Conservation (phyloP, 192 early-diverging fungal genomes). For the Umbelopsis sp. region DNA sequence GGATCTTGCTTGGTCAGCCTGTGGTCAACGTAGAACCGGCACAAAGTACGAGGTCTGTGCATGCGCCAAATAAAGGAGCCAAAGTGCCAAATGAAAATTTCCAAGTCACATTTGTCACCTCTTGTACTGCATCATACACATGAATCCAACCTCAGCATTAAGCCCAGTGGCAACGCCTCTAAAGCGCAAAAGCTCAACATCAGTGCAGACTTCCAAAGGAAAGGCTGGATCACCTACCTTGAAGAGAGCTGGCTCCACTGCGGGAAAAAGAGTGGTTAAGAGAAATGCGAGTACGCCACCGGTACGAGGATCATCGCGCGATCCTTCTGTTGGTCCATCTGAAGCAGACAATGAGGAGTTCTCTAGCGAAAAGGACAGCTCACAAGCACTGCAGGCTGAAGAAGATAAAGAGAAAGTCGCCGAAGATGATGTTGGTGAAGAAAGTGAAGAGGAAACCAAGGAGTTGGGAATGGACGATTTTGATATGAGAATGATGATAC, state of each 20-base stretch:
- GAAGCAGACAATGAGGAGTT: conserved; percentile 1
- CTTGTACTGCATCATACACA: background rate
- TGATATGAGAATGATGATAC: conserved; percentile 45
- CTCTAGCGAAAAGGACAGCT: background rate
- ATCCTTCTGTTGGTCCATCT: conserved; percentile 14
- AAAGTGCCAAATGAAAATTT: background rate
- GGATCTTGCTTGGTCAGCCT: too few relatives aligned
- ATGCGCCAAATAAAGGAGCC: background rate
- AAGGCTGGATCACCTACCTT: background rate
- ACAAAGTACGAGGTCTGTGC: background rate
- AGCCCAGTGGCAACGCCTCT: background rate
- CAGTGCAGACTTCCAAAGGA: background rate
- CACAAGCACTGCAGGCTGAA: conserved; percentile 23
- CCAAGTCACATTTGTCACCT: background rate
- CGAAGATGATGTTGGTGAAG: conserved; percentile 48
- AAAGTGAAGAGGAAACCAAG: conserved; percentile 55
- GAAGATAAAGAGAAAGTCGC: conserved; percentile 17
- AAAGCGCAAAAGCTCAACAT: conserved; percentile 9
- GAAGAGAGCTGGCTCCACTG: conserved; percentile 11
- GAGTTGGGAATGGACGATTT: conserved; percentile 54
- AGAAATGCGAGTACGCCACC: conserved; percentile 15
- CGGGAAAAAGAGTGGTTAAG: conserved; percentile 13
- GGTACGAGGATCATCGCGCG: conserved; percentile 2
- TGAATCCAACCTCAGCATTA: background rate
- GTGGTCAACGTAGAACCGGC: background rate